Evolutionary conservation across 306 rosid species (phyloP).

Genomic region (Adenanthera pavonina): DNA sequence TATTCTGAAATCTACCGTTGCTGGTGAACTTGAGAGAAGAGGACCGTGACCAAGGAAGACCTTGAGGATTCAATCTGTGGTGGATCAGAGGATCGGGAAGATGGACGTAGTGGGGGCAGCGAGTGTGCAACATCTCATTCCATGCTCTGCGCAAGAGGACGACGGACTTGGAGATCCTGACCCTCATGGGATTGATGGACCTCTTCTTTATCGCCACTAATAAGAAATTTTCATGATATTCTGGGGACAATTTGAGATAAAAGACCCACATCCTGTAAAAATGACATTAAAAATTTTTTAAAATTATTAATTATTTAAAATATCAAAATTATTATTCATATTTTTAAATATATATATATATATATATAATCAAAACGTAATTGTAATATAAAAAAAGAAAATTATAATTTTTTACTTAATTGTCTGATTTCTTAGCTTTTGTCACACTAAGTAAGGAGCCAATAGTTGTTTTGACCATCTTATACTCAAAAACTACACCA

Average conservation of each 20-base stretch:
- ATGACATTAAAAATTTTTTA: too few species aligned
- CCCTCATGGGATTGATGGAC: neutral
- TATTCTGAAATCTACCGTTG: constrained; percentile 21
- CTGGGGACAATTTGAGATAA: too few species aligned
- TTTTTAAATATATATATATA: too few species aligned
- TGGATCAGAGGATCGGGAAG: constrained; percentile 11
- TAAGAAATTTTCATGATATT: too few species aligned
- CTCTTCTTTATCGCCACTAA: neutral
- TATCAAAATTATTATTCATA: too few species aligned
- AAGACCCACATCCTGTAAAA: too few species aligned
- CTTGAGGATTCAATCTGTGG: constrained; percentile 10
- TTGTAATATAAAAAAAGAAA: too few species aligned
- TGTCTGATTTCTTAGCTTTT: neutral
- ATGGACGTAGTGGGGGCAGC: neutral
- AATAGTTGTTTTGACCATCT: neutral
- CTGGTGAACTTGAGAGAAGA: neutral
- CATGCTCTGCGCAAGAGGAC: neutral
- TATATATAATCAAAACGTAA: too few species aligned
- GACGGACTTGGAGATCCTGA: neutral
- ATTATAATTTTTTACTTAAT: neutral
- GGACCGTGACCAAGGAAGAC: constrained; percentile 4
- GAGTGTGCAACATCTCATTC: constrained; percentile 37
- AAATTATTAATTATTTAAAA: too few species aligned
- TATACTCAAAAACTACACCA: constrained; percentile 75
- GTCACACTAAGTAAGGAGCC: constrained; percentile 5